These are phyloP conservation scores for Tritrichomonas foetus DNA, from an alignment of 208 protist genomes.

Conservation along the genomic window DNA sequence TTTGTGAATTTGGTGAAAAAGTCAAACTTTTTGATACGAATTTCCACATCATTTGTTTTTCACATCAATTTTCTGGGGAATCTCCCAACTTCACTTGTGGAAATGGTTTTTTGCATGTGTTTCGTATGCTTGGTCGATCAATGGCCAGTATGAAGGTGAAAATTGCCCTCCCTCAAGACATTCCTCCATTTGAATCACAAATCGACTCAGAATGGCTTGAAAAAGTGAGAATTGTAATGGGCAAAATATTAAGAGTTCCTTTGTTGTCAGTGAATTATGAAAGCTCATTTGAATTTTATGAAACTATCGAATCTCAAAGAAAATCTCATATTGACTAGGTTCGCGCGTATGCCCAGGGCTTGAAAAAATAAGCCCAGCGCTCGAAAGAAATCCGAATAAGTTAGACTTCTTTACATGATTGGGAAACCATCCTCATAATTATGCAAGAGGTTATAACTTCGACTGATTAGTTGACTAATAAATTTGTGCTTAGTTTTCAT, in stretches of 20 bases:
- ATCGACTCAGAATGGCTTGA: background rate
- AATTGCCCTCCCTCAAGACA: background rate
- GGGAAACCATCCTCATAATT: too few species aligned
- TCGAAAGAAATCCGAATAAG: too few species aligned
- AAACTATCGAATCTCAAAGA: background rate
- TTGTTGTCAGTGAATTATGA: background rate
- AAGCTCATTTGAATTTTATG: background rate
- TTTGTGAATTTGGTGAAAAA: background rate
- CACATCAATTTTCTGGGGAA: background rate
- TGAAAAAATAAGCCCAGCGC: too few species aligned
- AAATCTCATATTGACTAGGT: too few species aligned
- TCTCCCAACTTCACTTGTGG: background rate
- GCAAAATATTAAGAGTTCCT: background rate
- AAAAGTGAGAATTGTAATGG: background rate
- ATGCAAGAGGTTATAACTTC: too few species aligned
- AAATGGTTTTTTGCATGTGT: background rate
- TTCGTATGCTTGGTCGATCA: background rate
- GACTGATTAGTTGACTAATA: too few species aligned
- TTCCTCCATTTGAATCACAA: background rate
- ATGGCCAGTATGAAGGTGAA: background rate
- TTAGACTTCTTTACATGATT: too few species aligned
- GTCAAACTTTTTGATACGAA: background rate
- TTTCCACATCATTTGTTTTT: background rate
- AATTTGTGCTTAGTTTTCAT: too few species aligned
- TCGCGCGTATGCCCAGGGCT: too few species aligned